phyloP scores from a whole-genome alignment of 2,329 filamentous ascomycete species.

The Curvularia hawaiiensis region DNA sequence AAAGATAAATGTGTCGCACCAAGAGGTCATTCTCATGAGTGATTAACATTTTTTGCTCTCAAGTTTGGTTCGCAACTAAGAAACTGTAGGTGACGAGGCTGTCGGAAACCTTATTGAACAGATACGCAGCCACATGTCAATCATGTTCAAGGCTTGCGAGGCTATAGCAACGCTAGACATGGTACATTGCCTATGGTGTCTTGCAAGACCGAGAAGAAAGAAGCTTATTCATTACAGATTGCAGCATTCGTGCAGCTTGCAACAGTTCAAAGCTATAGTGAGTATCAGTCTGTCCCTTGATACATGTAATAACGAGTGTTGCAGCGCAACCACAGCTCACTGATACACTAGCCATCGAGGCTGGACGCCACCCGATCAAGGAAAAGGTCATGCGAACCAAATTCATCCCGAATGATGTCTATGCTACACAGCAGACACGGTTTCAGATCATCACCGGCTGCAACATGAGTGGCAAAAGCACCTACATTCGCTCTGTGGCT shows the following conservation, averaged over 20 bases:
- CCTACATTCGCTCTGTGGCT: constrained; percentile 86
- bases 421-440: constrained; percentile 76
- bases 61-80: constrained; percentile 5
- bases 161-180: constrained; percentile 87
- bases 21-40: constrained; percentile 83
- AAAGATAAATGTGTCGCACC: constrained; percentile 78
- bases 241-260: constrained; percentile 62
- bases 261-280: constrained; percentile 65
- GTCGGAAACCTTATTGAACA: constrained; percentile 73
- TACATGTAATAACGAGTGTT: constrained; percentile 11
- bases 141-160: constrained; percentile 84
- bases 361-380: constrained; percentile 77
- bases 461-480: constrained; percentile 97
- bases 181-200: constrained; percentile 51
- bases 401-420: constrained; percentile 90
- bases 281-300: constrained; percentile 7
- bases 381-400: constrained; percentile 72
- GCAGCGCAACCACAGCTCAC: constrained; percentile 69
- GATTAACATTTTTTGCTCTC: not conserved
- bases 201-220: not conserved
- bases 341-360: constrained; percentile 72
- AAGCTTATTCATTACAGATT: constrained; percentile 25
- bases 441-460: constrained; percentile 95
- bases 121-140: constrained; percentile 73
- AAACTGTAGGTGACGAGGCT: constrained; percentile 62